These are phyloP conservation scores for Colletotrichum sp. DNA, from an alignment of 2,329 filamentous ascomycete genomes.

Conservation along the genomic window DNA sequence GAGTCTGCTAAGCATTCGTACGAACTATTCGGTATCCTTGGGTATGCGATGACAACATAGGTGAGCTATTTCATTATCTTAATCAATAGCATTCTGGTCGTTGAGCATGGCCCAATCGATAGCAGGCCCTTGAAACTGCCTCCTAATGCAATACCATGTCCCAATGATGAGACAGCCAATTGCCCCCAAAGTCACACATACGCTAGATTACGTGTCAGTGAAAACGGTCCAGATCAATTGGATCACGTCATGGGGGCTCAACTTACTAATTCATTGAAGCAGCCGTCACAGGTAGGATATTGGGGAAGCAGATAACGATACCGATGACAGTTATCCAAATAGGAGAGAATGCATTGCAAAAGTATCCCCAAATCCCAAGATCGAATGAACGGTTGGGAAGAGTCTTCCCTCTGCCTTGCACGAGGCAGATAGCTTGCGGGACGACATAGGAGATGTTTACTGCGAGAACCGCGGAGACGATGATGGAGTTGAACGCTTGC, in stretches of 20 bases:
- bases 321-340: constrained; percentile 25
- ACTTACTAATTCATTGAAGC: constrained; percentile 3
- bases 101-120: neutral
- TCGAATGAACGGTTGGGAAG: constrained; percentile 24
- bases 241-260: neutral
- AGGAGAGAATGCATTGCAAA: constrained; percentile 25
- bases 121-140: neutral
- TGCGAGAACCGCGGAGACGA: constrained; percentile 30
- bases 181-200: neutral
- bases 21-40: neutral
- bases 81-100: neutral
- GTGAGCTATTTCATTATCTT: neutral
- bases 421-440: constrained; percentile 28
- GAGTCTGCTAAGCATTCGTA: neutral
- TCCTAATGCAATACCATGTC: neutral
- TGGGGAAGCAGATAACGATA: constrained; percentile 28
- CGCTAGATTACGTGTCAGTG: neutral
- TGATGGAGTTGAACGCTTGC: constrained; percentile 37
- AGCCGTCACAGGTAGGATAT: constrained; percentile 20
- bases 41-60: neutral
- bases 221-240: neutral
- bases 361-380: constrained; percentile 23
- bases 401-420: constrained; percentile 22
- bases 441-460: constrained; percentile 33
- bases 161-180: neutral